phyloP scores from a whole-genome alignment of 1,139 yeast genomes.

The Hemisphaericaspora lyxosophila region DNA sequence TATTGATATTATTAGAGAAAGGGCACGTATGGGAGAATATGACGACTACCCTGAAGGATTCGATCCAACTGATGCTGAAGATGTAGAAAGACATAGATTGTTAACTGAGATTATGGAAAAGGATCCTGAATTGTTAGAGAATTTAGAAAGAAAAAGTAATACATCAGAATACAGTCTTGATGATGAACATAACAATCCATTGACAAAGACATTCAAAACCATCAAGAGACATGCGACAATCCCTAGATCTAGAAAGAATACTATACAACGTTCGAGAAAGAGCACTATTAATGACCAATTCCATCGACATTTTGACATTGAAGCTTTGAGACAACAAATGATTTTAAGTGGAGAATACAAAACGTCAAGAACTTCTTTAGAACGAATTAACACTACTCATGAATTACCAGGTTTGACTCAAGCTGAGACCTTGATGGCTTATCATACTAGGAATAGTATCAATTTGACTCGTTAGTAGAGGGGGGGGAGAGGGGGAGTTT shows the following conservation, averaged over 20 bases:
- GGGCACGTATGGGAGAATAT: conserved; percentile 45
- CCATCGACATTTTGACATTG: conserved; percentile 35
- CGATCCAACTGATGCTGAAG: conserved; percentile 58
- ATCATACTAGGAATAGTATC: conserved; percentile 44
- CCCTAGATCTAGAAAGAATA: conserved; percentile 19
- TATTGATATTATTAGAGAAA: conserved; percentile 55
- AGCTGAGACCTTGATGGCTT: conserved; percentile 48
- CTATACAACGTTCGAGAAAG: conserved; percentile 28
- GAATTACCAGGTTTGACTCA: conserved; percentile 52
- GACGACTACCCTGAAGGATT: conserved; percentile 52
- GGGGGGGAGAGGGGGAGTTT: too few relatives aligned
- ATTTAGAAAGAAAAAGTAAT: conserved; percentile 27
- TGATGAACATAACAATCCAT: conserved; percentile 20
- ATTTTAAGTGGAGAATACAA: conserved; percentile 38
- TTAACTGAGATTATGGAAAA: conserved; percentile 33
- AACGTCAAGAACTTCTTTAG: conserved; percentile 34
- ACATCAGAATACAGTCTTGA: conserved; percentile 14
- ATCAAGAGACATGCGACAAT: conserved; percentile 32
- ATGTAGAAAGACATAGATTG: conserved; percentile 44
- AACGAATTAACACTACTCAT: conserved; percentile 46
- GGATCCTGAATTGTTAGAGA: conserved; percentile 37
- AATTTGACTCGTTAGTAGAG: conserved; percentile 19
- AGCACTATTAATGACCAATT: conserved; percentile 34
- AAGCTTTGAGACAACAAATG: conserved; percentile 44
- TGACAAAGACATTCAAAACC: conserved; percentile 35